Evolutionary conservation across 371 early-diverging fungal genomes (phyloP), one percentile per base, ranked within the genome.

Genomic region (Mycotypha africana): DNA sequence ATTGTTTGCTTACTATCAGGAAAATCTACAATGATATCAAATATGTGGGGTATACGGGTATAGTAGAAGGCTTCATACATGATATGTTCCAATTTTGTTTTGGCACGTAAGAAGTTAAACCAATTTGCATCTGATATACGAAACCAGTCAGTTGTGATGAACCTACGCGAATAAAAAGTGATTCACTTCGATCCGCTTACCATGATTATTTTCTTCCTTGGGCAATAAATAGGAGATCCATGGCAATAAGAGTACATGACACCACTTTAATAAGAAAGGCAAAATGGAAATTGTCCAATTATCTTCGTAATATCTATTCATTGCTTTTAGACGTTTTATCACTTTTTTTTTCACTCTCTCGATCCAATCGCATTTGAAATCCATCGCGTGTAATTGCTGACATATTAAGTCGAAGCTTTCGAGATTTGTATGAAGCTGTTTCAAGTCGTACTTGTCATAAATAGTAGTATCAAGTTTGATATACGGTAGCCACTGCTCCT

Each of bases 1-100:
- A 67, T 46, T 0, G 48, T 61, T 6, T 51, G 39, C 12, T 46
- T 22, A 2, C 68, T 53, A 15, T 47, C 33, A n/a, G 72, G 72
- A 45, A 49, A 62, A 2, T 62, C 60, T 8, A 43, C 31, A 8
- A 71, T 65, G n/a, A 65, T 67, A 40, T 67, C 61, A 45, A 71
- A 67, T 3, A 71, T 50, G n/a, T 41, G 16, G 8, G 45, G 19
- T 9, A 60, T 39, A 11, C 60, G 42, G 20, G 25, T 14, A 22
- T 53, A 26, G 30, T 58, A 58, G 12, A 58, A 41, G 7, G 40
- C 23, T n/a, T 58, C 45, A 30, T 58, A 58, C 12, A 53, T 15
- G 6, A 48, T 19, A 49, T 58, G 53, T 6, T 58, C 58, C 20
- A 53, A 52, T 24, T 36, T 52, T 19, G 49, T 45, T 17, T 58